Conservation (phyloP, 2,329 filamentous ascomycete genomes). For the Fusarium mangiferae region DNA sequence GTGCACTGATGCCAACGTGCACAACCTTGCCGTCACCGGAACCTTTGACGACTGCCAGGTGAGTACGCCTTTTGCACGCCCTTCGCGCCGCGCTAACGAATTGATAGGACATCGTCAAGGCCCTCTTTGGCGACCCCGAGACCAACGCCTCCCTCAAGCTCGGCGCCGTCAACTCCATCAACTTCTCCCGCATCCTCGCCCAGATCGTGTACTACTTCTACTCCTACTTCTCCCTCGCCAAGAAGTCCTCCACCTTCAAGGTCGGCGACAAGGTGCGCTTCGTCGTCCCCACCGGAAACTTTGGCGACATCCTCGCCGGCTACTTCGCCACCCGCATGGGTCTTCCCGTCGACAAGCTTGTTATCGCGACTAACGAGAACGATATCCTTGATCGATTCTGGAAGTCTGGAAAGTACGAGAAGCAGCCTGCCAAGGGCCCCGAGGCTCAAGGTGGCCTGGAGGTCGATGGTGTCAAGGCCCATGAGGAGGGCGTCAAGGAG, state of each 20-base stretch:
- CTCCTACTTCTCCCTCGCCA: conserved; percentile 85
- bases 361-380: conserved; percentile 96
- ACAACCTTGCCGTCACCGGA: conserved; percentile 89
- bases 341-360: conserved; percentile 85
- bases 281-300: conserved; percentile 95
- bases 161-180: conserved; percentile 96
- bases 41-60: conserved; percentile 97
- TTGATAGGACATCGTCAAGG: conserved; percentile 77
- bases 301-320: conserved; percentile 89
- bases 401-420: conserved; percentile 89
- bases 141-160: conserved; percentile 86
- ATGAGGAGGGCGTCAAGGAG: conserved; percentile 83
- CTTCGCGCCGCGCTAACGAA: neutral
- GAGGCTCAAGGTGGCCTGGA: conserved; percentile 72
- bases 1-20: conserved; percentile 87
- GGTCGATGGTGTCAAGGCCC: conserved; percentile 69
- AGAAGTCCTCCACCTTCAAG: conserved; percentile 68
- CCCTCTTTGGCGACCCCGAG: conserved; percentile 85
- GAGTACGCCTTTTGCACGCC: conserved; percentile 9
- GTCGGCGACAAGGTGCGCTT: conserved; percentile 79
- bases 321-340: conserved; percentile 95
- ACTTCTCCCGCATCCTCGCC: conserved; percentile 93
- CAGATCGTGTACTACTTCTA: conserved; percentile 98
- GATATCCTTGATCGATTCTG: conserved; percentile 97
- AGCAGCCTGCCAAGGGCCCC: conserved; percentile 71